Base-by-base conservation (phyloP, 345 rosid species). In the Orychophragmus violaceus region DNA sequence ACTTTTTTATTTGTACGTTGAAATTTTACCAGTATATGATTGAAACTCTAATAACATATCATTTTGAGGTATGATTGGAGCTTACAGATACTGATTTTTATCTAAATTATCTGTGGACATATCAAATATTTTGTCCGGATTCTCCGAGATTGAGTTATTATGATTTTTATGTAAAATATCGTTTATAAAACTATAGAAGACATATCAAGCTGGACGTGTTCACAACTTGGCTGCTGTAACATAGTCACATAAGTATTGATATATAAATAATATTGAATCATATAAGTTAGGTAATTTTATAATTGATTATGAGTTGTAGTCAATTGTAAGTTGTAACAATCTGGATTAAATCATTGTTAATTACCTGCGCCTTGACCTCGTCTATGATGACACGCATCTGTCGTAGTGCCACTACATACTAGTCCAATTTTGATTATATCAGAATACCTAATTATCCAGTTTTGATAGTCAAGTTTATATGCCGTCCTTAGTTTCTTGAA, bases 181-280 rank as follows among this genome's bases (percentile, higher is more conserved):
- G 45, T 11, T 11, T 45, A 32, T 14, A 11, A 22, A 16, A 55
- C 21, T 19, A 33, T 44, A 10, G 0, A 45, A 10, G 55, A 45
- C 17, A 8, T 32, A 16, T 23, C 55, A 45, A 45, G 36, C 46
- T 56, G 23, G 29, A 17, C 58, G 58, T 35, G 72, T 58, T 58
- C 65, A 68, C 58, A 68, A 46, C 58, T 58, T 58, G 58, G 65
- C 64, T 24, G 65, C 22, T 68, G 28, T 29, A 14, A 44, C 19
- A 21, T 10, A 22, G 55, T 42, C 71, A 1, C 35, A 32, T 44
- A 11, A 14, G 5, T 21, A 11, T n/a, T 55, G 23, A 13, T 30
- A 19, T 51, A 39, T 53, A 5, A 17, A 37, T 39, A 19, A 9
- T 8, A 32, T 22, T 3, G 5, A 68, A 49, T 13, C 32, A 49